Percentiles rank a stretch among this genome's conserved stretches.
phyloP scores from a whole-genome alignment of 495 filamentous ascomycete species.

The Aspergillus cristatus region DNA sequence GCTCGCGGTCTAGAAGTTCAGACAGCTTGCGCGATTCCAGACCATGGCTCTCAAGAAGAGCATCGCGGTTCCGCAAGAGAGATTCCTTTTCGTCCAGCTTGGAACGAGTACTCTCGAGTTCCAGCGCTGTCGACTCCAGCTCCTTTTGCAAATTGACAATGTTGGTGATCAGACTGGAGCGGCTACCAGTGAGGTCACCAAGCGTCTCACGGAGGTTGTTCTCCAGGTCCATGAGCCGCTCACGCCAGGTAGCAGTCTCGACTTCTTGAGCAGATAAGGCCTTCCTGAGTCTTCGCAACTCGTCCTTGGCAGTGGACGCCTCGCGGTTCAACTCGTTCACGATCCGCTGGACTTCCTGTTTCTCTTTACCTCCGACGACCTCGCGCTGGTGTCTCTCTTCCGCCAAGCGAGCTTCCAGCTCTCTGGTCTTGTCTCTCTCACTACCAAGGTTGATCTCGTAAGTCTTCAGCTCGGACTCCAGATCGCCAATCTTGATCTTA shows the following conservation, averaged over 20 bases:
- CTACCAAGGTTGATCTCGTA: slow-evolving; percentile 63
- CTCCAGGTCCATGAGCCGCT: slow-evolving; percentile 82
- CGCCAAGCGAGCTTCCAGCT: slow-evolving; percentile 68
- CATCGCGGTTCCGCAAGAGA: slow-evolving; percentile 82
- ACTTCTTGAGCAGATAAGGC: slow-evolving; percentile 74
- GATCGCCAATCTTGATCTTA: slow-evolving; percentile 94
- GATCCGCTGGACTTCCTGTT: slow-evolving; percentile 74
- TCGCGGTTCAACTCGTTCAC: slow-evolving; percentile 82
- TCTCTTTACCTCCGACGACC: slow-evolving; percentile 73
- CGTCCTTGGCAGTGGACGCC: slow-evolving; percentile 73
- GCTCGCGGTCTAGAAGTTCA: slow-evolving; percentile 87
- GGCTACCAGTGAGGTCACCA: slow-evolving; percentile 77
- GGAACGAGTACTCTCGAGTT: slow-evolving; percentile 67
- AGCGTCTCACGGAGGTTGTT: slow-evolving; percentile 76
- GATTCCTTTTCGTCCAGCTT: slow-evolving; percentile 79
- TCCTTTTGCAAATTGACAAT: slow-evolving; percentile 83
- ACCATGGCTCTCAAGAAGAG: slow-evolving; percentile 77
- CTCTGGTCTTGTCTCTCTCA: slow-evolving; percentile 68
- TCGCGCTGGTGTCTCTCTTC: slow-evolving; percentile 81
- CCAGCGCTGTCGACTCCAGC: slow-evolving; percentile 69
- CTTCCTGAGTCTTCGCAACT: slow-evolving; percentile 70
- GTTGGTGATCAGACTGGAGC: slow-evolving; percentile 74
- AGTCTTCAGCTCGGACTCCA: slow-evolving; percentile 71
- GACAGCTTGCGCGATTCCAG: slow-evolving; percentile 77
- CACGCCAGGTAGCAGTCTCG: slow-evolving; percentile 81